These are phyloP conservation scores for Firmiana major DNA, from an alignment of 345 rosid species.

Conservation along the genomic window DNA sequence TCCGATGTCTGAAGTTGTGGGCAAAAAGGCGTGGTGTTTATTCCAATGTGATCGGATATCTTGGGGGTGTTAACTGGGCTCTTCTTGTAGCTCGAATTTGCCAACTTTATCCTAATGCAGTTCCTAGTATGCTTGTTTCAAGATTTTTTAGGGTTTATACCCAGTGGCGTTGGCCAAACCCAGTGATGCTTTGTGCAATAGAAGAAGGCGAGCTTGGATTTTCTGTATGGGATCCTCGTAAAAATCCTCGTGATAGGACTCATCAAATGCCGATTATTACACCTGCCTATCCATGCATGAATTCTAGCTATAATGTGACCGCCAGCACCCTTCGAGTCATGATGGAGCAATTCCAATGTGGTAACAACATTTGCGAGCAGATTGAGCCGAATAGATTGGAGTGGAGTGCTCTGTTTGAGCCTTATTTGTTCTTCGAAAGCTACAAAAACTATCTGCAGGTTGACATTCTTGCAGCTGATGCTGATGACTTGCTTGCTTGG, in stretches of 20 bases:
- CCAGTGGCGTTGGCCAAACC: no score
- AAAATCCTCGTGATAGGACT: conserved; percentile 55
- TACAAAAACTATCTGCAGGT: no score
- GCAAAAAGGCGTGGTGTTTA: conserved; percentile 71
- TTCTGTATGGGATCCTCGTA: conserved; percentile 74
- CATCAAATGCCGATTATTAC: conserved; percentile 77
- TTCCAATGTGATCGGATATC: conserved; percentile 76
- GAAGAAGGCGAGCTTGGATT: conserved; percentile 63
- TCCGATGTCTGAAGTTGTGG: conserved; percentile 67
- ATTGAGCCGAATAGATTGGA: conserved; percentile 53
- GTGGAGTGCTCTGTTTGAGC: conserved; percentile 60
- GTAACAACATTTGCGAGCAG: conserved; percentile 64
- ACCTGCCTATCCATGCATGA: conserved; percentile 77
- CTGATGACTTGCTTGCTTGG: no score
- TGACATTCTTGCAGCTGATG: no score
- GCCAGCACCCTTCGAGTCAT: conserved; percentile 60
- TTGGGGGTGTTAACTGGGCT: conserved; percentile 85
- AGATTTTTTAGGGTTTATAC: no score
- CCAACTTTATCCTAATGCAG: no score
- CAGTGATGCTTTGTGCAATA: conserved; percentile 69
- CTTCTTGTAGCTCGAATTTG: no score
- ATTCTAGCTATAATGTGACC: conserved; percentile 75
- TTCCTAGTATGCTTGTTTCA: no score
- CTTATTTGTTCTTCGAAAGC: conserved; percentile 59
- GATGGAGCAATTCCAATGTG: conserved; percentile 65